Conservation (phyloP, 2,329 filamentous ascomycete species). For the Nakataea oryzae region DNA sequence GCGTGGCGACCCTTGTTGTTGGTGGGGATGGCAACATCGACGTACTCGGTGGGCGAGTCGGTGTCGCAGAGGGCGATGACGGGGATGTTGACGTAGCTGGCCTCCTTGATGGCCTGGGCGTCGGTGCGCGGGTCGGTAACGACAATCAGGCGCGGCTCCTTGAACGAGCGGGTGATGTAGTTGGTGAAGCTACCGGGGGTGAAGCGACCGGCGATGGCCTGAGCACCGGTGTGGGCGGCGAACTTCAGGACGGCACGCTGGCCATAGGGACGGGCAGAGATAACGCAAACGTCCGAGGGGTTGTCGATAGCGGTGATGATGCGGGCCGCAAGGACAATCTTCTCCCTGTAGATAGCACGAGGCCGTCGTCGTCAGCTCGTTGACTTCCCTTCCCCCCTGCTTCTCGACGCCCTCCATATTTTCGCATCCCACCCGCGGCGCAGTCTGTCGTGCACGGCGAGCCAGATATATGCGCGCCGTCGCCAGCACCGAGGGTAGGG, state of each 20-base stretch:
- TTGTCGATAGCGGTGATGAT: constrained; percentile 99
- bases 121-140: constrained; percentile 99
- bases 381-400: background rate
- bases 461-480: background rate
- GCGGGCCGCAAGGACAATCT: constrained; percentile 96
- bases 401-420: background rate
- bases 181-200: constrained; percentile 99
- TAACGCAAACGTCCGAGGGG: constrained; percentile 97
- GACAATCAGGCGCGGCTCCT: constrained; percentile 98
- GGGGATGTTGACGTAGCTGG: constrained; percentile 99
- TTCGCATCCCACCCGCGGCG: no score
- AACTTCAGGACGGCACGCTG: constrained; percentile 99
- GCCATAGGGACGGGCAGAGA: constrained; percentile 98
- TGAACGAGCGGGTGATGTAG: constrained; percentile 99
- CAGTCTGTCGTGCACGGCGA: background rate
- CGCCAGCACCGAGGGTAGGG: background rate
- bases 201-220: constrained; percentile 98
- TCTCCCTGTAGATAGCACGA: constrained; percentile 60
- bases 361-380: background rate
- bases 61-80: constrained; percentile 99
- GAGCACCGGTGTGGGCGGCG: constrained; percentile 94
- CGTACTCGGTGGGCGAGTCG: constrained; percentile 98
- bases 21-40: constrained; percentile 98
- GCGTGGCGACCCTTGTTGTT: constrained; percentile 99
- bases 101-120: constrained; percentile 99